phyloP scores from a whole-genome alignment of 2,329 filamentous ascomycete species.

The Corniculantispora saksenae region DNA sequence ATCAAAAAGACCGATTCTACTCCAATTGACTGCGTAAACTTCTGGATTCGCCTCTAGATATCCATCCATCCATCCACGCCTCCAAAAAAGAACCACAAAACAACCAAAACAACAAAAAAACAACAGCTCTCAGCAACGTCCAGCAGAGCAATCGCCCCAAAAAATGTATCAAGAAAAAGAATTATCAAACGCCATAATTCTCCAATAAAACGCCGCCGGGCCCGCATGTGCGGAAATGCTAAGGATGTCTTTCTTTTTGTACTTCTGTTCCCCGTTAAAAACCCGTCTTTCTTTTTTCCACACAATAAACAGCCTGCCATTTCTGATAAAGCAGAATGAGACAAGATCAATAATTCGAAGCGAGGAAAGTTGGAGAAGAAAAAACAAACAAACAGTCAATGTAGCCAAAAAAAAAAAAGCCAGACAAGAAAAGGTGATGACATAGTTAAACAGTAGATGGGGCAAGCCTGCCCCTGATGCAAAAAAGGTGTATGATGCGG shows the following conservation, averaged over 20 bases:
- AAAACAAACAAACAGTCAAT: too few relatives aligned
- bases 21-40: slow-evolving; percentile 18
- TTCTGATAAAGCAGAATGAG: slow-evolving; percentile 1
- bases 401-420: slow-evolving; percentile 4
- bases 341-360: neutral
- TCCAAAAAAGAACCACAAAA: too few relatives aligned
- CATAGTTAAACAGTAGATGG: slow-evolving; percentile 2
- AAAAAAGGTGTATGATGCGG: slow-evolving; percentile 14
- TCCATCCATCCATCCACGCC: slow-evolving; percentile 14
- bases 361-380: slow-evolving; percentile 11
- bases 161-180: slow-evolving; percentile 18
- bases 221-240: slow-evolving; percentile 18
- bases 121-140: neutral
- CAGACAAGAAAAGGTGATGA: neutral
- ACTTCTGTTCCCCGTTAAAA: neutral
- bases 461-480: slow-evolving; percentile 16
- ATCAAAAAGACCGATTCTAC: too few relatives aligned
- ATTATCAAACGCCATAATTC: slow-evolving; percentile 9
- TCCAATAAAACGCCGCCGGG: slow-evolving; percentile 18
- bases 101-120: too few relatives aligned
- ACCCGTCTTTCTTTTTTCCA: neutral
- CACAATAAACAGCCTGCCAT: neutral
- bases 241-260: slow-evolving; percentile 13
- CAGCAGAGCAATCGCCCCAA: slow-evolving; percentile 20
- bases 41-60: neutral